Conservation (phyloP, 805 yeast genomes). For the Dipodascus geniculatus region DNA sequence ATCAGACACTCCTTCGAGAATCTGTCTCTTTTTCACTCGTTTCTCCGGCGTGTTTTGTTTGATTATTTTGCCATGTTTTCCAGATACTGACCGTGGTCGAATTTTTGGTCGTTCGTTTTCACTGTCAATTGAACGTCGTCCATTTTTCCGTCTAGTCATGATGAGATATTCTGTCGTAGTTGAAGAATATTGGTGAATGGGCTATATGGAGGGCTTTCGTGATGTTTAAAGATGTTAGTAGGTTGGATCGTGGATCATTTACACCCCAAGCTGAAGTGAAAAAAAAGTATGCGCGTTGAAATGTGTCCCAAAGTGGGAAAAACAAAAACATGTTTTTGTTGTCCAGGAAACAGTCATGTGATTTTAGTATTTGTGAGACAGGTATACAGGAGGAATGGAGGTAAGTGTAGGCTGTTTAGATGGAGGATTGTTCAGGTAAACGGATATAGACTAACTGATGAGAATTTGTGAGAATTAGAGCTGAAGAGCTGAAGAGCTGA, state of each 20-base stretch:
- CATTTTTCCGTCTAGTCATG: not conserved
- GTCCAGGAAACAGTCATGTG: not conserved
- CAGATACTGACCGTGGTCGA: not conserved
- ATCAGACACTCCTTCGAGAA: not conserved
- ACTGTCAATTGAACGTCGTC: not conserved
- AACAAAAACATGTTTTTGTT: not conserved
- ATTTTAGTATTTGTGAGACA: not conserved
- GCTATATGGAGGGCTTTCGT: too few relatives aligned
- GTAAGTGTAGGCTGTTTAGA: too few relatives aligned
- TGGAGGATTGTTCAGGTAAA: too few relatives aligned
- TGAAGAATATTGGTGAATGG: too few relatives aligned
- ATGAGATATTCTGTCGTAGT: too few relatives aligned
- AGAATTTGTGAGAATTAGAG: too few relatives aligned
- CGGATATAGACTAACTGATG: too few relatives aligned
- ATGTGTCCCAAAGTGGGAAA: not conserved
- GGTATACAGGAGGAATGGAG: too few relatives aligned
- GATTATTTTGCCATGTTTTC: not conserved
- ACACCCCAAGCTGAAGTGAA: too few relatives aligned
- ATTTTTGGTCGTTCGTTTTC: not conserved
- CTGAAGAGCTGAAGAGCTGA: too few relatives aligned
- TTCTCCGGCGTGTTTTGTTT: not conserved
- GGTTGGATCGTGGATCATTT: too few relatives aligned
- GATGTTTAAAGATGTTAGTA: too few relatives aligned
- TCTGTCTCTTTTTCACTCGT: not conserved
- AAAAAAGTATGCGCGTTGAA: not conserved